These are phyloP conservation scores for Fraxinus quadrangulata DNA, from an alignment of 257 asterid species.

Conservation along the genomic window DNA sequence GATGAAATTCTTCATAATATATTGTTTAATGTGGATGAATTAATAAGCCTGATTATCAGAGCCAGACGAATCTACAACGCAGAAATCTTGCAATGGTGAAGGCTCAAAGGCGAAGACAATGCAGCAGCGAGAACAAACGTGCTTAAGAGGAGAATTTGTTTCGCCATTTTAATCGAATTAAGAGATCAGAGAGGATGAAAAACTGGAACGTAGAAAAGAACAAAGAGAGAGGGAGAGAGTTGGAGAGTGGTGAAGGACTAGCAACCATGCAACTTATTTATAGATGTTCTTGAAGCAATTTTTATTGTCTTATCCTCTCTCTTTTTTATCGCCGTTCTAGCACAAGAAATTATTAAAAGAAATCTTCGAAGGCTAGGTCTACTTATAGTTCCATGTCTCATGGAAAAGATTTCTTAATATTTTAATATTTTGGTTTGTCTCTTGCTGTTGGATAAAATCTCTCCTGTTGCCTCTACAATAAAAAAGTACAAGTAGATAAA, in stretches of 20 bases:
- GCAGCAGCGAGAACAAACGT: slow-evolving; percentile 12
- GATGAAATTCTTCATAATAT: background rate
- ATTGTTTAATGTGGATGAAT: background rate
- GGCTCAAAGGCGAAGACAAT: slow-evolving; percentile 42
- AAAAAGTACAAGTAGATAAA: too few relatives aligned
- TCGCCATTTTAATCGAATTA: slow-evolving; percentile 18
- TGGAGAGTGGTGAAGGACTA: too few relatives aligned
- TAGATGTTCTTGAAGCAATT: too few relatives aligned
- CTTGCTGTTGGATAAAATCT: background rate
- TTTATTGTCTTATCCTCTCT: background rate
- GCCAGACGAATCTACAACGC: slow-evolving; percentile 37
- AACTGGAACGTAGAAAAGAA: too few relatives aligned
- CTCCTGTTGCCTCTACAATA: too few relatives aligned
- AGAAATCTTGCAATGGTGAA: slow-evolving; percentile 46
- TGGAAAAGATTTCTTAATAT: too few relatives aligned
- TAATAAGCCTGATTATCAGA: slow-evolving; percentile 26
- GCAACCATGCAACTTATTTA: too few relatives aligned
- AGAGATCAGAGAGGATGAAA: too few relatives aligned
- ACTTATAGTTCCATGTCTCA: background rate
- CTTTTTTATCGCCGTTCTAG: background rate
- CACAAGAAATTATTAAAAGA: too few relatives aligned
- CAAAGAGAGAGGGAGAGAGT: too few relatives aligned
- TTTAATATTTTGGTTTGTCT: background rate
- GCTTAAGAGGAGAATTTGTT: slow-evolving; percentile 19
- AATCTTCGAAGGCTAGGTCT: background rate